Evolutionary conservation across 2,329 filamentous ascomycete species (phyloP).

Genomic region (Fusarium sp.): DNA sequence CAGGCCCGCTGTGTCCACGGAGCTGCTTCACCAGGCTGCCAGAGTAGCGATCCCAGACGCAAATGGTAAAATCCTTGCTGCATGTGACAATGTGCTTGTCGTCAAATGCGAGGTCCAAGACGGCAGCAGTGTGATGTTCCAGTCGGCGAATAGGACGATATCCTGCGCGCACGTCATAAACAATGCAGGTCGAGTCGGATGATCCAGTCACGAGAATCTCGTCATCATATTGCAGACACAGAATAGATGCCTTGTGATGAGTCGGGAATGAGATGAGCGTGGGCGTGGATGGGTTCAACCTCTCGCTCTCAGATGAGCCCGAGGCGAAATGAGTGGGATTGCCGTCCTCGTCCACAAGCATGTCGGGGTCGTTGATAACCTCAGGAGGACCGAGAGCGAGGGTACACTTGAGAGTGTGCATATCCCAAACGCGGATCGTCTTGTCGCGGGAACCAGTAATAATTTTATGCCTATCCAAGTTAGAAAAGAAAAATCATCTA

Average conservation of each 20-base stretch:
- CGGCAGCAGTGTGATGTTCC: slow-evolving; percentile 82
- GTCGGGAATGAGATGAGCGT: slow-evolving; percentile 66
- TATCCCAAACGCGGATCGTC: slow-evolving; percentile 96
- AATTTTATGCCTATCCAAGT: slow-evolving; percentile 78
- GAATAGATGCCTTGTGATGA: slow-evolving; percentile 90
- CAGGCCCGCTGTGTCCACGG: slow-evolving; percentile 86
- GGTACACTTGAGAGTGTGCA: slow-evolving; percentile 85
- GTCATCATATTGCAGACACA: slow-evolving; percentile 95
- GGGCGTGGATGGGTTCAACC: slow-evolving; percentile 61
- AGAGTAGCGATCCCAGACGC: slow-evolving; percentile 90
- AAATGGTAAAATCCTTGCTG: slow-evolving; percentile 94
- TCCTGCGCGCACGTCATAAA: slow-evolving; percentile 84
- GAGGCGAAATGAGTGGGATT: slow-evolving; percentile 66
- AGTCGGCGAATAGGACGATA: slow-evolving; percentile 86
- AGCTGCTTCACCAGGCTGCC: slow-evolving; percentile 81
- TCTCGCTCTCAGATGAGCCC: slow-evolving; percentile 61
- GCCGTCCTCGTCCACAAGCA: slow-evolving; percentile 64
- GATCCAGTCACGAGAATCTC: slow-evolving; percentile 94
- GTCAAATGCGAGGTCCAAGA: slow-evolving; percentile 94
- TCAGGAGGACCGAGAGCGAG: slow-evolving; percentile 86
- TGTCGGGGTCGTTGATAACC: slow-evolving; percentile 63
- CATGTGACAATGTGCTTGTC: slow-evolving; percentile 94
- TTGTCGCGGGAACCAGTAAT: slow-evolving; percentile 96
- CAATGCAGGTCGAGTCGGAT: slow-evolving; percentile 89
- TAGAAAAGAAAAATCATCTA: slow-evolving; percentile 43